These are phyloP conservation scores for Patellifolia procumbens DNA, from an alignment of 179 eudicot genomes.

Conservation along the genomic window DNA sequence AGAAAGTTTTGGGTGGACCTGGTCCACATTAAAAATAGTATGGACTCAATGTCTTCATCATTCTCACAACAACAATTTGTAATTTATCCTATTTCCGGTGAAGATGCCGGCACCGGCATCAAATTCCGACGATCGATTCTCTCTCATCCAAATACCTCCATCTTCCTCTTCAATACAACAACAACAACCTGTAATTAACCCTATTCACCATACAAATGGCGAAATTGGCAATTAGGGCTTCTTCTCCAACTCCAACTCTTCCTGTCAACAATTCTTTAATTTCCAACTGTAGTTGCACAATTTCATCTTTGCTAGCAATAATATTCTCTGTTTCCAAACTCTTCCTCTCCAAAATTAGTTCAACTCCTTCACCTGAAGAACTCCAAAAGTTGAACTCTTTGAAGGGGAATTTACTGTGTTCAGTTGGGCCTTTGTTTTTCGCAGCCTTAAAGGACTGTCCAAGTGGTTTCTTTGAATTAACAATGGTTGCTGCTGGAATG, in stretches of 20 bases:
- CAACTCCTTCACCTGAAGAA: background rate
- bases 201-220: too few species aligned
- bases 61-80: too few species aligned
- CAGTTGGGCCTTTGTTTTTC: constrained; percentile 10
- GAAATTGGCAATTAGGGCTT: too few species aligned
- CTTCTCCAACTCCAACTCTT: background rate
- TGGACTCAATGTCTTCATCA: too few species aligned
- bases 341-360: background rate
- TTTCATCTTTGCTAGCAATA: background rate
- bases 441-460: constrained; percentile 20
- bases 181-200: too few species aligned
- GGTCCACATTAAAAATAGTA: too few species aligned
- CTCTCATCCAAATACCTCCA: too few species aligned
- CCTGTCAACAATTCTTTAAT: background rate
- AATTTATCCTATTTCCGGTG: too few species aligned
- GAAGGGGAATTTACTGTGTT: background rate
- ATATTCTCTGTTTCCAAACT: background rate
- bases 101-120: too few species aligned
- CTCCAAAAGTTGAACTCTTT: background rate
- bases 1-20: too few species aligned
- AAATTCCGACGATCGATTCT: too few species aligned
- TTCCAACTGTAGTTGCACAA: background rate
- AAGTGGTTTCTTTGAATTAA: constrained; percentile 22
- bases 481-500: constrained; percentile 39
- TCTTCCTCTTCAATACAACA: too few species aligned